Conservation (phyloP, 768 basidiomycete species). For the Lyophyllum decastes region DNA sequence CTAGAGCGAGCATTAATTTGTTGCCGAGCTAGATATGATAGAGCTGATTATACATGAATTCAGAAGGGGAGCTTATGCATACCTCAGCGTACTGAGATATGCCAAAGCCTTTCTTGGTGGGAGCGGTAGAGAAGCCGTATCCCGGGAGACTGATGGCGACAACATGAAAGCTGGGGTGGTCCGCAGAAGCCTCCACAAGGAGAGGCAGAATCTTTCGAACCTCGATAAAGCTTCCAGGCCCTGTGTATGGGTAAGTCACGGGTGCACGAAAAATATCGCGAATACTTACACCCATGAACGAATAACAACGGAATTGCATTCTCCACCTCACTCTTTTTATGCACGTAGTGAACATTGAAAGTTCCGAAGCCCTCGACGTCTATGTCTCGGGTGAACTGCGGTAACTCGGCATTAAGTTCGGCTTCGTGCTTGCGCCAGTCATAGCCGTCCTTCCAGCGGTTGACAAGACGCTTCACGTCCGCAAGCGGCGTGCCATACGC, state of each 20-base stretch:
- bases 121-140: conserved; percentile 61
- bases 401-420: conserved; percentile 49
- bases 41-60: background rate
- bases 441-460: conserved; percentile 52
- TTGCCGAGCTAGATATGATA: conserved; percentile 36
- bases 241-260: conserved; percentile 28
- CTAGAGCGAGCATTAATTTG: conserved; percentile 50
- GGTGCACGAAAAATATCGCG: background rate
- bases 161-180: conserved; percentile 64
- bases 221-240: conserved; percentile 66
- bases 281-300: conserved; percentile 54
- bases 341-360: conserved; percentile 56
- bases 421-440: conserved; percentile 59
- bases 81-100: conserved; percentile 56
- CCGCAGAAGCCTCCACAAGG: conserved; percentile 40
- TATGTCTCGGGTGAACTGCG: conserved; percentile 57
- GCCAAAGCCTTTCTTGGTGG: conserved; percentile 54
- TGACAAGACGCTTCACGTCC: conserved; percentile 48
- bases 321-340: conserved; percentile 44
- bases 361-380: conserved; percentile 45
- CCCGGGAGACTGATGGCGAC: conserved; percentile 62
- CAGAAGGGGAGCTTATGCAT: conserved; percentile 23
- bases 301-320: conserved; percentile 62
- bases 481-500: conserved; percentile 56
- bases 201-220: conserved; percentile 58